These are phyloP conservation scores for Tetrahymena malaccensis DNA, from an alignment of 73 alveolate species.

Conservation along the genomic window DNA sequence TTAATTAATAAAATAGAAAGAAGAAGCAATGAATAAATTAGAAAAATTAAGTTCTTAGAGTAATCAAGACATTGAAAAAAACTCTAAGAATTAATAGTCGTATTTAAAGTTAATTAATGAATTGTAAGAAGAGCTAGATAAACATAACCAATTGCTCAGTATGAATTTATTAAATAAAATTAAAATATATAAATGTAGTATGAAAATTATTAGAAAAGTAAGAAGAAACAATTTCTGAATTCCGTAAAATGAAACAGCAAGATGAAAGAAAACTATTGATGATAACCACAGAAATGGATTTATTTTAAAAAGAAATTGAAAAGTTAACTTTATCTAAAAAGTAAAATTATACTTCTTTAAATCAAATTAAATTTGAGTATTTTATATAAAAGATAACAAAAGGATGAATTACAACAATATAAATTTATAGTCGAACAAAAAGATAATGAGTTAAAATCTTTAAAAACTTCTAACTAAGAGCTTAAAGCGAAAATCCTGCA, in stretches of 20 bases:
- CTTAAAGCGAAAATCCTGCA: neutral
- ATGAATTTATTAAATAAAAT: neutral
- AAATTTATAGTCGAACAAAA: neutral
- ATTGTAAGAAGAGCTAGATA: neutral
- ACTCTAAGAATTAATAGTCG: neutral
- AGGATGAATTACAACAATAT: neutral
- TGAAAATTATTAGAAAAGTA: neutral
- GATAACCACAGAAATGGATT: neutral
- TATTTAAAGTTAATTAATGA: neutral
- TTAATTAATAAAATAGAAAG: neutral
- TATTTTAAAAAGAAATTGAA: neutral
- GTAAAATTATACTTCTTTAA: neutral
- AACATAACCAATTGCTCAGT: neutral
- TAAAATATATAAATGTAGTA: too few relatives aligned
- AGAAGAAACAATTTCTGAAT: neutral
- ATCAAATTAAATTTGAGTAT: neutral
- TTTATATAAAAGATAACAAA: neutral
- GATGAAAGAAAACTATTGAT: neutral
- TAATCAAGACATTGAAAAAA: neutral
- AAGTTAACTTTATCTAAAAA: neutral
- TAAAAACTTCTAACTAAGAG: neutral
- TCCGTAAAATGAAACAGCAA: neutral
- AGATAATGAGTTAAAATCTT: neutral
- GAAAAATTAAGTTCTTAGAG: neutral
- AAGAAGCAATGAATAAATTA: neutral